Conservation (phyloP, 2,329 filamentous ascomycete species). For the Zymoseptoria tritici region DNA sequence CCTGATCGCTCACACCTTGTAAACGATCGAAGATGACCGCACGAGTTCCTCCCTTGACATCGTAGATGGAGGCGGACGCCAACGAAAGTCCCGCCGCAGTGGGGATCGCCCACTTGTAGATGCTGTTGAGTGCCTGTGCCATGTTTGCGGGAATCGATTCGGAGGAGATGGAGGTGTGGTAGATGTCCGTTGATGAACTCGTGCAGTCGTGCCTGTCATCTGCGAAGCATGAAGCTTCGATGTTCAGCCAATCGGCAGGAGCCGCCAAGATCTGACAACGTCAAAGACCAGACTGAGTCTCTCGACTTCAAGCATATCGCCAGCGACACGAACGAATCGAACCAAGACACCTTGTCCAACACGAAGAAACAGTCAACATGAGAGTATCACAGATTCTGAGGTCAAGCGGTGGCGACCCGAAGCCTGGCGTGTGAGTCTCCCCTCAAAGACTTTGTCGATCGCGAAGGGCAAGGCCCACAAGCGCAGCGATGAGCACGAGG, state of each 20-base stretch:
- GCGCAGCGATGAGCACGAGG: neutral
- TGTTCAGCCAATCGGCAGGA: neutral
- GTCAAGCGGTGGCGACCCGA: slow-evolving; percentile 34
- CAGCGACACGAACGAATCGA: neutral
- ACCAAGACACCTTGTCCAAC: slow-evolving; percentile 6
- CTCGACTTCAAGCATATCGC: neutral
- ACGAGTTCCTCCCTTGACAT: slow-evolving; percentile 88
- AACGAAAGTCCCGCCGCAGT: slow-evolving; percentile 60
- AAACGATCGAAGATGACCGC: slow-evolving; percentile 97
- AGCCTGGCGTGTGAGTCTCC: slow-evolving; percentile 35
- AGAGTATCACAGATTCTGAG: slow-evolving; percentile 29
- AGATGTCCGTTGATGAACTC: neutral
- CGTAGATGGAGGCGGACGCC: slow-evolving; percentile 79
- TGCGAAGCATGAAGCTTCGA: slow-evolving; percentile 1
- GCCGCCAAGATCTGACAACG: slow-evolving; percentile 1
- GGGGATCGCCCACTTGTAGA: slow-evolving; percentile 67
- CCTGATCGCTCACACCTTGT: slow-evolving; percentile 82
- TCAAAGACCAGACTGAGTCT: neutral
- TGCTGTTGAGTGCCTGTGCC: slow-evolving; percentile 45
- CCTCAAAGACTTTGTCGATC: neutral
- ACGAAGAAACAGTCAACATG: slow-evolving; percentile 23
- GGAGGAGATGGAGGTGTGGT: neutral
- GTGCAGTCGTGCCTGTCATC: neutral
- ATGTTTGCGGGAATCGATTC: slow-evolving; percentile 14
- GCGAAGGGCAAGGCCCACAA: neutral